Evolutionary conservation across 1,139 yeast genomes (phyloP).

Genomic region (Suzukiozyma palmioleophila): DNA sequence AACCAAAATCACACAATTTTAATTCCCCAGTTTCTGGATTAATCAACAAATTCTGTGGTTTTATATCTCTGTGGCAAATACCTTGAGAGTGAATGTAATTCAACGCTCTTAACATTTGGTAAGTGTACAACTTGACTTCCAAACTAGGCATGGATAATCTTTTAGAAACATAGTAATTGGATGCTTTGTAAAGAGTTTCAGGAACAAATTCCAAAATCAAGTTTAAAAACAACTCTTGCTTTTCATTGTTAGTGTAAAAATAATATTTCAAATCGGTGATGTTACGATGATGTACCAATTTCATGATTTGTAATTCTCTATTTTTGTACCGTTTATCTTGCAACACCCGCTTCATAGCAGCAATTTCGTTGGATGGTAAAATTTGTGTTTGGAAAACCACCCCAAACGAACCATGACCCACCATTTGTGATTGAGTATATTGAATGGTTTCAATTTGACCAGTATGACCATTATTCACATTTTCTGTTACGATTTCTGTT

Average conservation of each 20-base stretch:
- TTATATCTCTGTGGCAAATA: constrained; percentile 95
- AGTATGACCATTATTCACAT: constrained; percentile 70
- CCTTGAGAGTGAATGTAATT: constrained; percentile 89
- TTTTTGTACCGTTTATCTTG: constrained; percentile 96
- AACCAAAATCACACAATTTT: constrained; percentile 96
- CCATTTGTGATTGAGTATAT: constrained; percentile 77
- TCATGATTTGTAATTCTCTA: constrained; percentile 95
- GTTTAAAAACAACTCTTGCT: constrained; percentile 79
- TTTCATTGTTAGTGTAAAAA: constrained; percentile 78
- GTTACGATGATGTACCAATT: constrained; percentile 78
- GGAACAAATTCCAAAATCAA: constrained; percentile 90
- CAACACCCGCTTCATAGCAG: constrained; percentile 90
- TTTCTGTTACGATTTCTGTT: constrained; percentile 61
- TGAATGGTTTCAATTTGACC: constrained; percentile 59
- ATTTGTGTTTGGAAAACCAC: constrained; percentile 88
- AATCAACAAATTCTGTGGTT: constrained; percentile 89
- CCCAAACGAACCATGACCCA: constrained; percentile 97
- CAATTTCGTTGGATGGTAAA: constrained; percentile 67
- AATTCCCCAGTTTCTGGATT: constrained; percentile 81
- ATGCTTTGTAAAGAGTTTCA: constrained; percentile 87
- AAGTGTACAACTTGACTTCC: constrained; percentile 86
- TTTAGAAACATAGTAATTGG: constrained; percentile 74
- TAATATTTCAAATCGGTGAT: constrained; percentile 85
- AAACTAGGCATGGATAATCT: constrained; percentile 81
- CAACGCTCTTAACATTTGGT: constrained; percentile 85